Conservation (phyloP, 2,329 filamentous ascomycete species). For the Didymella pomorum region DNA sequence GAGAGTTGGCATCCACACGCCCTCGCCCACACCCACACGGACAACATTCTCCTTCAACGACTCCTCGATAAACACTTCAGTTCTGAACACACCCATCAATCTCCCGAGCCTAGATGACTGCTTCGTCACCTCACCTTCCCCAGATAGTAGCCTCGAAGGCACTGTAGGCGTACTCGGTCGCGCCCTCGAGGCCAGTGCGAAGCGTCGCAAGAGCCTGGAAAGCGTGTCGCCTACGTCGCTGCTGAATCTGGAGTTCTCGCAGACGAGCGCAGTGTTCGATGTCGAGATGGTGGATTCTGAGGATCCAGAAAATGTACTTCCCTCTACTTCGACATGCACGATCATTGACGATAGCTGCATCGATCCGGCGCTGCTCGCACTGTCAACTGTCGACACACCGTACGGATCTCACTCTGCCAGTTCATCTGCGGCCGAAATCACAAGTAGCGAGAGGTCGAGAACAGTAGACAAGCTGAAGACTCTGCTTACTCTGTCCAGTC, state of each 20-base stretch:
- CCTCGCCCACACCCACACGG: constrained; percentile 11
- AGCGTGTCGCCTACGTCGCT: background rate
- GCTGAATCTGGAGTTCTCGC: background rate
- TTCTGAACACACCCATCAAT: background rate
- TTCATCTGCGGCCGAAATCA: too few relatives aligned
- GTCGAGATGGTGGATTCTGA: background rate
- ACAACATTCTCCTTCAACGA: background rate
- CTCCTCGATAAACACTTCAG: background rate
- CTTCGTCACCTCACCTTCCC: background rate
- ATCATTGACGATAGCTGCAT: background rate
- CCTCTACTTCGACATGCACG: background rate
- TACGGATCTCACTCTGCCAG: background rate
- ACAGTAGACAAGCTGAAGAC: background rate
- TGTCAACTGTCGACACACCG: background rate
- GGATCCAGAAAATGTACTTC: too few relatives aligned
- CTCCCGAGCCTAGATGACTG: constrained; percentile 5
- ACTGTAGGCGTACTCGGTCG: background rate
- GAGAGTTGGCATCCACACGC: constrained; percentile 40
- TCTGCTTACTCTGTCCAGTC: background rate
- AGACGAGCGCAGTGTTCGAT: background rate
- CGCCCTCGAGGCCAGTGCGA: background rate
- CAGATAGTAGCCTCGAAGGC: background rate
- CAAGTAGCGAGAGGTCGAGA: too few relatives aligned
- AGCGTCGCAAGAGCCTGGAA: background rate
- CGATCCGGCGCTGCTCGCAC: background rate